Evolutionary conservation across 2,329 filamentous ascomycete genomes (phyloP).

Genomic region (Penicillium vulpinum): DNA sequence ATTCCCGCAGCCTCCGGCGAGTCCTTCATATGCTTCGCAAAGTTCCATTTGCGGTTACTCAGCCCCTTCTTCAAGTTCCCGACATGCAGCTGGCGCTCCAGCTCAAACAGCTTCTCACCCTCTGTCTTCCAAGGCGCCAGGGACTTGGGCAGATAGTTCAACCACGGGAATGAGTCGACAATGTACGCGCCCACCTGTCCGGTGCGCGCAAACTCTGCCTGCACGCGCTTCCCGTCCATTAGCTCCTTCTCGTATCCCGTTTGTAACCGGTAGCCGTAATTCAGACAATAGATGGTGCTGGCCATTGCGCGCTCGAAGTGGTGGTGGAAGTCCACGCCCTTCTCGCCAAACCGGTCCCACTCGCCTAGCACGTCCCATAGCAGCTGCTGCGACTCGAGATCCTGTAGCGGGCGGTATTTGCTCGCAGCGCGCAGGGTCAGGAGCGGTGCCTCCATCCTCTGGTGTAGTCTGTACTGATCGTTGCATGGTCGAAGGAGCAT

Average conservation of each 20-base stretch:
- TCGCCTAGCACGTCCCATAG: neutral
- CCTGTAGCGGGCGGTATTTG: neutral
- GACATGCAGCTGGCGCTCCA: neutral
- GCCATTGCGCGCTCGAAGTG: neutral
- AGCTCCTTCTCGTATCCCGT: neutral
- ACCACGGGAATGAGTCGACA: neutral
- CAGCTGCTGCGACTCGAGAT: neutral
- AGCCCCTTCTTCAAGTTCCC: neutral
- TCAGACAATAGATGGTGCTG: neutral
- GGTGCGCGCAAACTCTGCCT: neutral
- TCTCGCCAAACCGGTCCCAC: neutral
- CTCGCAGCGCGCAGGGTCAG: neutral
- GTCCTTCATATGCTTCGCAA: neutral
- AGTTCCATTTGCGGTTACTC: neutral
- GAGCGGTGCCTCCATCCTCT: neutral
- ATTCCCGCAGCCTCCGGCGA: neutral
- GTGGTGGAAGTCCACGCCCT: neutral
- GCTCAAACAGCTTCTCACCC: neutral
- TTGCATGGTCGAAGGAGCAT: neutral
- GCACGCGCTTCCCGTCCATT: neutral
- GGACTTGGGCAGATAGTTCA: neutral
- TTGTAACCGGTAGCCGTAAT: neutral
- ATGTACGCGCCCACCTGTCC: neutral
- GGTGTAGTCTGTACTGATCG: neutral
- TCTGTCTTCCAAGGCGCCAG: neutral